Conservation (phyloP, 2,329 filamentous ascomycete species). For the Fusarium decemcellulare region DNA sequence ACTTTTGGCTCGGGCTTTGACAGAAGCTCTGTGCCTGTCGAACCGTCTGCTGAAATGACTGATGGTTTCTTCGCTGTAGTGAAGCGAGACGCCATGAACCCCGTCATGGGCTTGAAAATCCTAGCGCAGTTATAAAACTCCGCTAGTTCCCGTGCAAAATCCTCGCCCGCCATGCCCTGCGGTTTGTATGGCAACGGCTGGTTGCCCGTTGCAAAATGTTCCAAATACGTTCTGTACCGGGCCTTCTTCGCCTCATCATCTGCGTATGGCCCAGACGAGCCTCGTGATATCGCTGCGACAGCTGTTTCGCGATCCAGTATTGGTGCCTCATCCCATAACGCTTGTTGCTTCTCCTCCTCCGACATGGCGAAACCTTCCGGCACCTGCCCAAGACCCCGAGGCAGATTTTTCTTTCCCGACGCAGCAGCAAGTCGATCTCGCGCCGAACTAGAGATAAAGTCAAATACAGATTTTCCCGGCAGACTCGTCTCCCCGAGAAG, state of each 20-base stretch:
- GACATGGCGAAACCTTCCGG: conserved; percentile 75
- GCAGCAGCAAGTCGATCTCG: conserved; percentile 82
- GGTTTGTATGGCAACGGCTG: conserved; percentile 66
- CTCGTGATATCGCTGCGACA: conserved; percentile 76
- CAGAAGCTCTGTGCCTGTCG: conserved; percentile 42
- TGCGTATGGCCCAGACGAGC: conserved; percentile 80
- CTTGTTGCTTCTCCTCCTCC: conserved; percentile 73
- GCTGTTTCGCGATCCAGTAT: conserved; percentile 77
- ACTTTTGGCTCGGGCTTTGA: conserved; percentile 52
- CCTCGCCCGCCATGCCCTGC: conserved; percentile 68
- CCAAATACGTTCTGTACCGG: conserved; percentile 88
- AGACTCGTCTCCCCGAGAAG: conserved; percentile 83
- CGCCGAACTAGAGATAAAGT: conserved; percentile 85
- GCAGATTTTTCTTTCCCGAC: conserved; percentile 83
- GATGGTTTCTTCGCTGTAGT: conserved; percentile 75
- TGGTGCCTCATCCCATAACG: conserved; percentile 72
- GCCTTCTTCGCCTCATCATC: conserved; percentile 84
- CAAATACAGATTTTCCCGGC: conserved; percentile 95
- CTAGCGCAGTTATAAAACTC: conserved; percentile 78
- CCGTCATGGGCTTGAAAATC: conserved; percentile 93
- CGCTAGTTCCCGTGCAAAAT: conserved; percentile 84
- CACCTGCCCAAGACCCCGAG: conserved; percentile 81
- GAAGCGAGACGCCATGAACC: conserved; percentile 94
- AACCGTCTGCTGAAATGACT: conserved; percentile 40
- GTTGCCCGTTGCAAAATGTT: conserved; percentile 71